phyloP scores from a whole-genome alignment of 2,329 filamentous ascomycete genomes.

The Neopestalotiopsis clavispora region DNA sequence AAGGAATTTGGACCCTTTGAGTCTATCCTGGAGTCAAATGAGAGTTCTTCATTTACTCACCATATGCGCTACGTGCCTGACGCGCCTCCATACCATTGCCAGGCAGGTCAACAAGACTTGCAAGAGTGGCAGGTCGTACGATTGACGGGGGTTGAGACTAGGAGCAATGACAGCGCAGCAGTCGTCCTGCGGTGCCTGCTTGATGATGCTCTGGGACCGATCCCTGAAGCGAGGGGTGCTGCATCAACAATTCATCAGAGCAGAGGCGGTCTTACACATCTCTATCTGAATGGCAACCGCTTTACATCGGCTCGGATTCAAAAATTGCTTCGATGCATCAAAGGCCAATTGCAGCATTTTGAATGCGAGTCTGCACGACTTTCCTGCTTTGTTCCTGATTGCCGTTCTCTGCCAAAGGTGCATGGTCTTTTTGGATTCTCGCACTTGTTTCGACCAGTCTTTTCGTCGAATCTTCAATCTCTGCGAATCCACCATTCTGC shows the following conservation, averaged over 20 bases:
- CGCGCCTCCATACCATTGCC: conserved; percentile 45
- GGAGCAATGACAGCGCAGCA: conserved; percentile 39
- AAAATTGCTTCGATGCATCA: conserved; percentile 45
- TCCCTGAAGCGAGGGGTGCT: conserved; percentile 21
- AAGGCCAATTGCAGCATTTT: conserved; percentile 56
- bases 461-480: conserved; percentile 57
- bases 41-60: conserved; percentile 49
- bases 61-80: conserved; percentile 54
- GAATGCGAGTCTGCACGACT: conserved; percentile 52
- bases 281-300: conserved; percentile 56
- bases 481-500: conserved; percentile 65
- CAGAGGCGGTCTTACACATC: conserved; percentile 53
- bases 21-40: conserved; percentile 52
- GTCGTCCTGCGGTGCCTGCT: conserved; percentile 37
- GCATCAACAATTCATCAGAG: conserved; percentile 30
- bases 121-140: conserved; percentile 37
- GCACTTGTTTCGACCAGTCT: conserved; percentile 56
- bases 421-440: conserved; percentile 50
- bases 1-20: conserved; percentile 45
- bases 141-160: conserved; percentile 37
- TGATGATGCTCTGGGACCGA: conserved; percentile 22
- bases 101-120: conserved; percentile 25
- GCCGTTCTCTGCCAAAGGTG: conserved; percentile 39
- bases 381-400: conserved; percentile 18
- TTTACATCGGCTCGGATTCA: conserved; percentile 50